Conservation (phyloP, 176 grass and related monocot species). For the Puccinellia tenuiflora region DNA sequence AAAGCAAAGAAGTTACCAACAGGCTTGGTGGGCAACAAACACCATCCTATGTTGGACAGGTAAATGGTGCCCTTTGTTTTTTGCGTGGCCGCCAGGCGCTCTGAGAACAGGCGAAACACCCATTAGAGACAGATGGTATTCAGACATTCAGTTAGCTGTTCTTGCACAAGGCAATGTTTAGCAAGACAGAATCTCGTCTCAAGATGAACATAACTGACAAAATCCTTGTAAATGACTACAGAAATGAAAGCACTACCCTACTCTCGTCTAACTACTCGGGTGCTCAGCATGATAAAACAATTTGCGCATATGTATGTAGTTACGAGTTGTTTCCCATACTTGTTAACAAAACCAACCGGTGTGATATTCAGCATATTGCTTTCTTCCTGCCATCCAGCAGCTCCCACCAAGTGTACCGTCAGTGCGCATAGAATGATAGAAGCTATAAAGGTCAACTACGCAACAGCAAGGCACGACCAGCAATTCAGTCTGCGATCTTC, state of each 20-base stretch:
- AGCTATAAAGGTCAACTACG: background rate
- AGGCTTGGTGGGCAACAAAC: constrained; percentile 73
- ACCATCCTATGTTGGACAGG: constrained; percentile 95
- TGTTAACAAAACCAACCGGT: background rate
- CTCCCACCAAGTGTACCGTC: background rate
- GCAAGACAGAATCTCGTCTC: background rate
- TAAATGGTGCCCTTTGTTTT: constrained; percentile 88
- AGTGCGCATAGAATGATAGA: background rate
- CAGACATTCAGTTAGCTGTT: background rate
- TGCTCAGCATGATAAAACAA: background rate
- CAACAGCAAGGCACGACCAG: background rate
- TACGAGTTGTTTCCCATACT: too few species aligned
- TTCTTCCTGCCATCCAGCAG: background rate
- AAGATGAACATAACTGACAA: background rate
- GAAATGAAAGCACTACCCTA: background rate
- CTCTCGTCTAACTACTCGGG: background rate
- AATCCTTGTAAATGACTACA: background rate
- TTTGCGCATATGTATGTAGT: background rate
- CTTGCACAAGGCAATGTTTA: background rate
- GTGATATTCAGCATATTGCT: background rate
- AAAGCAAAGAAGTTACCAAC: constrained; percentile 88
- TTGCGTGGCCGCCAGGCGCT: constrained; percentile 64
- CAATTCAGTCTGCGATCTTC: background rate
- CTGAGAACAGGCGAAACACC: constrained; percentile 34
- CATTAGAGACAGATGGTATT: background rate